Evolutionary conservation across 495 filamentous ascomycete species (phyloP).

Genomic region (Aspergillus homomorphus): DNA sequence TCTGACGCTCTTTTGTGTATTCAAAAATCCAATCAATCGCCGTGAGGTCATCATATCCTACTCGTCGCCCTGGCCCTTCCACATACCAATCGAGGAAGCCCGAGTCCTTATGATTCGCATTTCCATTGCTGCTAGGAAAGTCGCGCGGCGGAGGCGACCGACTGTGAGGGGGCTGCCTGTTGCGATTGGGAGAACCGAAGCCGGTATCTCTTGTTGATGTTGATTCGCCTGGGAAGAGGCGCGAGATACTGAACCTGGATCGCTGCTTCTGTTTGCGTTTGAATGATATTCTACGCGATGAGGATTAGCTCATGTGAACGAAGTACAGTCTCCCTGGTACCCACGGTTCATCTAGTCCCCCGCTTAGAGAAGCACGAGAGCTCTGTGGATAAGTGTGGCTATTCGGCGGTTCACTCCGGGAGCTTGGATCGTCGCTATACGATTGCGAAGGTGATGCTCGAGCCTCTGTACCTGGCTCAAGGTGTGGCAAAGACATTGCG

Average conservation of each 20-base stretch:
- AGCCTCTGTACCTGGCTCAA: slow-evolving; percentile 14
- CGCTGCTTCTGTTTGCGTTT: slow-evolving; percentile 75
- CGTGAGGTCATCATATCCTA: slow-evolving; percentile 94
- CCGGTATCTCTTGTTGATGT: slow-evolving; percentile 23
- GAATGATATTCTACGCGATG: slow-evolving; percentile 62
- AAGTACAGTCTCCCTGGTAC: slow-evolving; percentile 2
- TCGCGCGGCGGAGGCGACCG: slow-evolving; percentile 7
- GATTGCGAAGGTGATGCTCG: slow-evolving; percentile 13
- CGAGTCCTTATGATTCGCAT: slow-evolving; percentile 59
- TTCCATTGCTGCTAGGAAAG: slow-evolving; percentile 35
- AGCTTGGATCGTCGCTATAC: slow-evolving; percentile 6
- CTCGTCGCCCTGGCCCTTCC: slow-evolving; percentile 84
- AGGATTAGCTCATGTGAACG: slow-evolving; percentile 14
- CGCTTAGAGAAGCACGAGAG: slow-evolving; percentile 47
- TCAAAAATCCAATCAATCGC: slow-evolving; percentile 99
- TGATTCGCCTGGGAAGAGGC: slow-evolving; percentile 39
- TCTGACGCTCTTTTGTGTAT: slow-evolving; percentile 92
- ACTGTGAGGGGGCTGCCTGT: slow-evolving; percentile 19
- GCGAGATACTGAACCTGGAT: slow-evolving; percentile 54
- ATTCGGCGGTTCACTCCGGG: slow-evolving; percentile 3
- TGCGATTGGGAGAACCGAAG: slow-evolving; percentile 22
- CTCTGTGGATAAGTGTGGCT: slow-evolving; percentile 2
- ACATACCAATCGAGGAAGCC: slow-evolving; percentile 78
- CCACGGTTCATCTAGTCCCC: slow-evolving; percentile 48
- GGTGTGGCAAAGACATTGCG: slow-evolving; percentile 17